phyloP scores from a whole-genome alignment of 2,329 filamentous ascomycete species.

The Neopestalotiopsis sp. region DNA sequence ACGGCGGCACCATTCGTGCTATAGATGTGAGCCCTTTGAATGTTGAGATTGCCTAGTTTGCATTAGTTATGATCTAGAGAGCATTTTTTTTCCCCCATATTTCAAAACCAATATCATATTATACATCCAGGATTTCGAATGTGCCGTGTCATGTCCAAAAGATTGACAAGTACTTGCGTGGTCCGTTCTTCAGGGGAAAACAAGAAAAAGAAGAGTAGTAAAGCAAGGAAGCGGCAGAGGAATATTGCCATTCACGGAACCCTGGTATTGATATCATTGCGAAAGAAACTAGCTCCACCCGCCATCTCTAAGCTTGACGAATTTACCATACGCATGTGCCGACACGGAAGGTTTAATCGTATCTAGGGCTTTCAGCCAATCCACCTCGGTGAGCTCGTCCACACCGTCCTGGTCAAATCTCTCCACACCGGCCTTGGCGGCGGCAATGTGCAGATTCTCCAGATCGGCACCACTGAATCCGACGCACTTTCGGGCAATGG shows the following conservation, averaged over 20 bases:
- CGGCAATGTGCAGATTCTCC: conserved; percentile 52
- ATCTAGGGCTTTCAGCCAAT: conserved; percentile 59
- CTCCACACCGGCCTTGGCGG: conserved; percentile 35
- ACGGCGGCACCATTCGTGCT: conserved; percentile 4
- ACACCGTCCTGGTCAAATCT: conserved; percentile 27
- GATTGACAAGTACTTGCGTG: no score
- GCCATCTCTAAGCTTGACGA: conserved; percentile 28
- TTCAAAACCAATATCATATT: neutral
- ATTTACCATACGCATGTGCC: conserved; percentile 47
- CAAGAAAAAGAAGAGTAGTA: neutral
- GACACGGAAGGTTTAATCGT: conserved; percentile 57
- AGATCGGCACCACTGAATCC: conserved; percentile 78
- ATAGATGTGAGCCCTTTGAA: conserved; percentile 7
- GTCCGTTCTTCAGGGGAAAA: neutral
- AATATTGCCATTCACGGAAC: neutral
- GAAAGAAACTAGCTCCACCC: conserved; percentile 15
- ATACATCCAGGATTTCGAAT: neutral
- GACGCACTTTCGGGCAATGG: conserved; percentile 73
- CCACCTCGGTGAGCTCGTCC: conserved; percentile 39
- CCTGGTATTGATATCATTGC: no score
- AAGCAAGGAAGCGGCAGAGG: neutral
- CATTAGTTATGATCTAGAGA: neutral
- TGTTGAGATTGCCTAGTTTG: neutral
- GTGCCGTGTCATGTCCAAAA: neutral
- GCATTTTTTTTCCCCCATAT: neutral